Base-by-base conservation (phyloP, 106 monocot genomes). In the Platanthera zijinensis region DNA sequence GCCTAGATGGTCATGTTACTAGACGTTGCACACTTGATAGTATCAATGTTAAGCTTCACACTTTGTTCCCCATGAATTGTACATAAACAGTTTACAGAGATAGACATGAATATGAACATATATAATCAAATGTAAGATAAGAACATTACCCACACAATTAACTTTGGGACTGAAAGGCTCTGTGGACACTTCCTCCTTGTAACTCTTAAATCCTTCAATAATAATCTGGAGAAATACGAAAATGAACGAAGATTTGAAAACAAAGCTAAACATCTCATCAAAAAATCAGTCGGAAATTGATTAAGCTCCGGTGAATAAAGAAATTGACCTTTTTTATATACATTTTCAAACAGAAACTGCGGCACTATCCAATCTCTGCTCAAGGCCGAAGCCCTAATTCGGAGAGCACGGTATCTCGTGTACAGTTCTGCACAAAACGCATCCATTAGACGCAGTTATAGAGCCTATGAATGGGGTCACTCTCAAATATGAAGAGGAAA, bases 201-300 rank as follows among this genome's bases (percentile, higher is more conserved):
- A 99, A 75, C 97, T 99, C 88, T 99, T 99, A 73, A 99, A 99
- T 13, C 97, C 97, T 84, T 99, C 97, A 21, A 99, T 91, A 48
- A 99, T 84, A 71, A 99, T 74, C 96, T 97, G 78, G 25, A 57
- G 48, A 75, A 51, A 49, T 19, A 74, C 11, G 11, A 74, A 63
- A 0, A 62, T 25, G 0, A 77, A 53, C 6, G 47, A 73, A 69
- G 73, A 45, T 52, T 10, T 25, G 0, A 21, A 68, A 59, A 11
- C 15, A 62, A 51, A 76, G 15, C 21, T 50, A 61, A 70, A 52
- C 13, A 6, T 46, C 39, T 18, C 5, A 52, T 32, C 69, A 78
- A 10, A 19, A 54, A 46, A 10, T 46, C 28, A 70, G 48, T 47
- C 0, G 48, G 51, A 72, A 21, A 10, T 22, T 4, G 2, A 72